Conservation (phyloP, 2,329 filamentous ascomycete genomes). For the Xylaria sp. region DNA sequence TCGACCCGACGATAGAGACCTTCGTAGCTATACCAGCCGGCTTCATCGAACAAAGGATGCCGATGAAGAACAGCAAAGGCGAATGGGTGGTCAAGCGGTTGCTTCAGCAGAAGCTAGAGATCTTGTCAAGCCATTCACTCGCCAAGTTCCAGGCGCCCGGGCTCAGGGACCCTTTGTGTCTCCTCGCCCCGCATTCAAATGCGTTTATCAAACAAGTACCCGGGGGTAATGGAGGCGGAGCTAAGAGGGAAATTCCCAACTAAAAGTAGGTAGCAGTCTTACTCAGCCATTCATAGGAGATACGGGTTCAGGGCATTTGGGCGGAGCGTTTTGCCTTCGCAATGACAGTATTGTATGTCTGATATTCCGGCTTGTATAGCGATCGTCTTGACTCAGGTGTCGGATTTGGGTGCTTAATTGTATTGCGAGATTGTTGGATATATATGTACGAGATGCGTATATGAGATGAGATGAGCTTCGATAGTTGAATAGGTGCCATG, state of each 20-base stretch:
- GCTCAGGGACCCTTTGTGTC: slow-evolving; percentile 31
- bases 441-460: slow-evolving; percentile 15
- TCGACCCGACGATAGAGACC: slow-evolving; percentile 41
- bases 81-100: background rate
- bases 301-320: background rate
- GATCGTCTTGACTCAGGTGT: background rate
- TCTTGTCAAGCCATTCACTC: slow-evolving; percentile 39
- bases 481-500: background rate
- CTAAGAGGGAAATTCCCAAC: too few species aligned
- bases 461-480: slow-evolving; percentile 17
- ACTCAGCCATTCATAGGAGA: background rate
- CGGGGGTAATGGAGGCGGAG: too few species aligned
- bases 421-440: slow-evolving; percentile 9
- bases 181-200: slow-evolving; percentile 23
- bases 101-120: background rate
- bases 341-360: background rate
- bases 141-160: slow-evolving; percentile 30
- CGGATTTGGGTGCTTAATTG: background rate
- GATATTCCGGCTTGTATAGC: too few species aligned
- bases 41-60: slow-evolving; percentile 19
- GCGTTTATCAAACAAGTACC: background rate
- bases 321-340: too few species aligned
- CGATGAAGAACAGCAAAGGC: slow-evolving; percentile 20
- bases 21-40: slow-evolving; percentile 20
- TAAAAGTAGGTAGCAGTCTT: background rate